Conservation (phyloP, 129 eudicot species). For the Flaveria bidentis region DNA sequence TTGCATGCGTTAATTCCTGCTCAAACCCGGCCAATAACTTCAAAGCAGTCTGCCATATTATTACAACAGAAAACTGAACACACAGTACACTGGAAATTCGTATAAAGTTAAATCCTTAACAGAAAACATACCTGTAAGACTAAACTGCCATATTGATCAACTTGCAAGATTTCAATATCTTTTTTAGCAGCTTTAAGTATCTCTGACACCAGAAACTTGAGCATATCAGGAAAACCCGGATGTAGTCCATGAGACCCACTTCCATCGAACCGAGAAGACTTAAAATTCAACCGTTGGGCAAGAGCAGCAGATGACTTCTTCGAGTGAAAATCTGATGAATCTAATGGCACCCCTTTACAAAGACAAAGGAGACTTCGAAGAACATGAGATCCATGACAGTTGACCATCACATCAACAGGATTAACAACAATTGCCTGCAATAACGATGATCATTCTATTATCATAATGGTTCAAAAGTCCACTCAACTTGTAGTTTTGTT, state of each 20-base stretch:
- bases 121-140: constrained; percentile 76
- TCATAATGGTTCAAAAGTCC: neutral
- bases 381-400: constrained; percentile 93
- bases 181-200: constrained; percentile 55
- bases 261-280: constrained; percentile 34
- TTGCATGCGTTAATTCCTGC: constrained; percentile 49
- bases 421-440: constrained; percentile 61
- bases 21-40: constrained; percentile 76
- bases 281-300: constrained; percentile 68
- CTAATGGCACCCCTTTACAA: constrained; percentile 81
- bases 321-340: constrained; percentile 73
- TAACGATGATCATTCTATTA: neutral
- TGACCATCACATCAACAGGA: constrained; percentile 81
- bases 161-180: constrained; percentile 59
- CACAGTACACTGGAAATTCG: neutral
- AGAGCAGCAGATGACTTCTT: constrained; percentile 65
- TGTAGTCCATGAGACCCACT: constrained; percentile 38
- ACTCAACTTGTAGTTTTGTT: constrained; percentile 5
- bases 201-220: constrained; percentile 70
- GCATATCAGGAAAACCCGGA: constrained; percentile 67
- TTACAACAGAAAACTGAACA: constrained; percentile 19
- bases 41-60: constrained; percentile 68
- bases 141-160: constrained; percentile 82
- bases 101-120: neutral
- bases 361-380: constrained; percentile 86